Evolutionary conservation across 495 filamentous ascomycete genomes (phyloP).

Genomic region (Daldinia concentrica): DNA sequence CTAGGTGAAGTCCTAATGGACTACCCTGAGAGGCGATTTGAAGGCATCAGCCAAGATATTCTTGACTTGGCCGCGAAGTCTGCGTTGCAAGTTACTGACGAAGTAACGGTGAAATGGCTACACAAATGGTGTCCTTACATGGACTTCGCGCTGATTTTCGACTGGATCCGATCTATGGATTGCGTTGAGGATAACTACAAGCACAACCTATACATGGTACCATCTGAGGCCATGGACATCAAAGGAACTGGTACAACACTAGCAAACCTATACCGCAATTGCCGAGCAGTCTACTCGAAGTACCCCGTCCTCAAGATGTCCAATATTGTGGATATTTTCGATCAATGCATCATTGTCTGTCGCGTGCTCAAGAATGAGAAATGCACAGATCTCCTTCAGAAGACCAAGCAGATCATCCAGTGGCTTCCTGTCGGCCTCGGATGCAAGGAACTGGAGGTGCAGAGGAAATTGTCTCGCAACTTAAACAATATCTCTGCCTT

Average conservation of each 20-base stretch:
- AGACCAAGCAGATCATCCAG: conserved; percentile 7
- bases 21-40: conserved; percentile 23
- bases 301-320: not conserved
- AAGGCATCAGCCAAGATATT: not conserved
- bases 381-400: conserved; percentile 2
- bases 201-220: conserved; percentile 13
- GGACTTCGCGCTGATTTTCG: not conserved
- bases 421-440: conserved; percentile 19
- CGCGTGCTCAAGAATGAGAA: conserved; percentile 26
- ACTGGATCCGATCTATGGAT: not conserved
- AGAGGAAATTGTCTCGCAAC: not conserved
- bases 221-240: conserved; percentile 26
- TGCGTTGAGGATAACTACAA: conserved; percentile 8
- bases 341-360: conserved; percentile 25
- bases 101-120: conserved; percentile 31
- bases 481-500: not conserved
- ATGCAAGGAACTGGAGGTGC: conserved; percentile 12
- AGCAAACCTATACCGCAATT: conserved; percentile 20
- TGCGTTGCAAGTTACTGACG: conserved; percentile 16
- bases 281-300: not conserved
- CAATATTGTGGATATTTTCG: conserved; percentile 17
- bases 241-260: conserved; percentile 5
- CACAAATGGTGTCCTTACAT: conserved; percentile 27
- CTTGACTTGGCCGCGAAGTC: conserved; percentile 7
- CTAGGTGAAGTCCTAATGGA: conserved; percentile 26